A percentile compares a stretch with the other conserved stretches of the same genome.
Conservation (phyloP, 2,329 filamentous ascomycete species). For the Parastagonospora nodorum region DNA sequence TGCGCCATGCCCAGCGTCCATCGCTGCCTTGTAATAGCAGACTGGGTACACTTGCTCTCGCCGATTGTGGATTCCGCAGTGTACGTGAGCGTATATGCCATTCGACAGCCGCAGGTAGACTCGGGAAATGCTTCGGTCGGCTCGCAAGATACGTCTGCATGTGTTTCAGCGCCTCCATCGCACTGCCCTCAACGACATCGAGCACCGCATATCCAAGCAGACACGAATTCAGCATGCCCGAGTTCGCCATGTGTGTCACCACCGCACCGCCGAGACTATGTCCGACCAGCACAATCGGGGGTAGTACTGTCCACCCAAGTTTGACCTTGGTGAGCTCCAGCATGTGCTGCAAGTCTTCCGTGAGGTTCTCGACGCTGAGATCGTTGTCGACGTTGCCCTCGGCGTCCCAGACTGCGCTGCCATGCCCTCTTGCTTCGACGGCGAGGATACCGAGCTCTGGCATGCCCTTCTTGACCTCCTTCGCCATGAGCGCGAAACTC, state of each 20-base stretch:
- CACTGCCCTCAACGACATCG: slow-evolving; percentile 93
- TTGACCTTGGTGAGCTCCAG: slow-evolving; percentile 68
- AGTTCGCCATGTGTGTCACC: slow-evolving; percentile 79
- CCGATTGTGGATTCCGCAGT: slow-evolving; percentile 81
- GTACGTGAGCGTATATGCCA: slow-evolving; percentile 94
- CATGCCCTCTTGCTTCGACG: slow-evolving; percentile 85
- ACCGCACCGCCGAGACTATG: slow-evolving; percentile 94
- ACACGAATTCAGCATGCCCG: slow-evolving; percentile 66
- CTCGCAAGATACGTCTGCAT: slow-evolving; percentile 92
- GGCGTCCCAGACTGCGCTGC: slow-evolving; percentile 60
- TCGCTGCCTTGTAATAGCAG: slow-evolving; percentile 61
- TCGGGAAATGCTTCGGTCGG: slow-evolving; percentile 78
- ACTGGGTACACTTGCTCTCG: slow-evolving; percentile 83
- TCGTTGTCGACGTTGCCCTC: slow-evolving; percentile 58
- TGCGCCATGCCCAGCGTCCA: slow-evolving; percentile 76
- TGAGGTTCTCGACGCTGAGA: slow-evolving; percentile 73
- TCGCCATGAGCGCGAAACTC: slow-evolving; percentile 82
- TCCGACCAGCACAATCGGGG: slow-evolving; percentile 80
- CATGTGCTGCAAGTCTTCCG: slow-evolving; percentile 72
- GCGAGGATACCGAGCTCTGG: slow-evolving; percentile 84
- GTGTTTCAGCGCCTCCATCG: slow-evolving; percentile 89
- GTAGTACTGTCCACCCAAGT: slow-evolving; percentile 75
- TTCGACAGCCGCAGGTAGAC: slow-evolving; percentile 78
- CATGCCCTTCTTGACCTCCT: slow-evolving; percentile 76
- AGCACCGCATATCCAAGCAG: slow-evolving; percentile 87